These are phyloP conservation scores for Leptographium flavum DNA, from an alignment of 2,329 filamentous ascomycete species.

Conservation along the genomic window DNA sequence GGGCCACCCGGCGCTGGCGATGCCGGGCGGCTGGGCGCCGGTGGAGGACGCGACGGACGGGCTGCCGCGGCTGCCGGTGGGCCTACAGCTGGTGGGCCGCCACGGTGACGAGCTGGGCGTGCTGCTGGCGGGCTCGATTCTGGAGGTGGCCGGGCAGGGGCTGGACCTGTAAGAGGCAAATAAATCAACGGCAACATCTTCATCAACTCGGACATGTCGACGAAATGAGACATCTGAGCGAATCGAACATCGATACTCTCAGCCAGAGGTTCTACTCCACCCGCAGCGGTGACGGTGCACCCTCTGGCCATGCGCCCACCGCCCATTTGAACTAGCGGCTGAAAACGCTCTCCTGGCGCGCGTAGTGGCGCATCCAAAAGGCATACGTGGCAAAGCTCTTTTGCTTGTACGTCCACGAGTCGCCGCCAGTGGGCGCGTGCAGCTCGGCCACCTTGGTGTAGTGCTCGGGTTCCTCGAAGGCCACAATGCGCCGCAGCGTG, in stretches of 20 bases:
- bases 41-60: slow-evolving; percentile 10
- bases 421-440: neutral
- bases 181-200: no score
- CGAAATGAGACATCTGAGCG: no score
- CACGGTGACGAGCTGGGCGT: slow-evolving; percentile 16
- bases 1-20: slow-evolving; percentile 32
- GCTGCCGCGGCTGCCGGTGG: slow-evolving; percentile 18
- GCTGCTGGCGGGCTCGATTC: slow-evolving; percentile 16
- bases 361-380: neutral
- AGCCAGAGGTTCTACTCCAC: neutral
- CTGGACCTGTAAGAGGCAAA: no score
- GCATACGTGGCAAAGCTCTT: neutral
- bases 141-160: slow-evolving; percentile 17
- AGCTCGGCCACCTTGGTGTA: neutral
- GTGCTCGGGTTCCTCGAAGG: neutral
- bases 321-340: slow-evolving; percentile 1
- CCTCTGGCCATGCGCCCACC: neutral
- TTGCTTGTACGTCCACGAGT: neutral
- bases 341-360: neutral
- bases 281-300: neutral
- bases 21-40: slow-evolving; percentile 25
- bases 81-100: slow-evolving; percentile 18
- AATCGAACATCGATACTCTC: neutral
- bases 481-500: neutral
- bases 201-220: no score